Evolutionary conservation across 2,329 filamentous ascomycete species (phyloP).

Genomic region (Pestalotiopsis sp.): DNA sequence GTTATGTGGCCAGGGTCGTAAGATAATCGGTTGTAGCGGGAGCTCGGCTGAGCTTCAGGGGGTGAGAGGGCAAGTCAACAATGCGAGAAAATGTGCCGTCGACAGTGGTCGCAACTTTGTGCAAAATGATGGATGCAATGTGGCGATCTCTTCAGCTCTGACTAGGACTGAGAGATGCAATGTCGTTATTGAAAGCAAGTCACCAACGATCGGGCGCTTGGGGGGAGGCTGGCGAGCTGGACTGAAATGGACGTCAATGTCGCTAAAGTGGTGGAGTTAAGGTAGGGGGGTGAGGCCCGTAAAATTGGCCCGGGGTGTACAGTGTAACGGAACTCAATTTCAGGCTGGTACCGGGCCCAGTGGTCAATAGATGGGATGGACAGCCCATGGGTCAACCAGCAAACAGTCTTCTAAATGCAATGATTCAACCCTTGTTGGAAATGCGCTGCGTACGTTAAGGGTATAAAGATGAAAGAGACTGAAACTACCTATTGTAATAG

Average conservation of each 20-base stretch:
- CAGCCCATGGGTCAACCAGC: too few species aligned
- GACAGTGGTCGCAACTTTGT: background rate
- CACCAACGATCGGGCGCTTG: background rate
- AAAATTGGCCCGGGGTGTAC: slow-evolving; percentile 1
- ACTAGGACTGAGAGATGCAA: background rate
- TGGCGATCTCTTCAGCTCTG: background rate
- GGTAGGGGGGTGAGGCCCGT: slow-evolving; percentile 10
- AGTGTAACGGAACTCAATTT: slow-evolving; percentile 2
- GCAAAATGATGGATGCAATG: background rate
- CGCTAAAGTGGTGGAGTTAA: slow-evolving; percentile 8
- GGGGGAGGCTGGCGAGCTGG: slow-evolving; percentile 6
- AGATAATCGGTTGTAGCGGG: slow-evolving; percentile 21
- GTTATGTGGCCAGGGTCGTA: slow-evolving; percentile 29
- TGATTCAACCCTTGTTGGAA: too few species aligned
- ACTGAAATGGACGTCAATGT: slow-evolving; percentile 1
- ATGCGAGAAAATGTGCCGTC: background rate
- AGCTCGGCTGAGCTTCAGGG: slow-evolving; percentile 21
- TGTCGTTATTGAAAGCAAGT: slow-evolving; percentile 2
- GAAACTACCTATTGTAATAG: background rate
- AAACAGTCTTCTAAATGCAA: too few species aligned
- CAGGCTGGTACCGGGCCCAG: background rate
- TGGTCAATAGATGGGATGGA: background rate
- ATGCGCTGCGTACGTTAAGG: background rate
- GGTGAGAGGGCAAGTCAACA: background rate
- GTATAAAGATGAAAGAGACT: background rate